Evolutionary conservation across 306 rosid genomes (phyloP).

Genomic region (Castanea mollissima): DNA sequence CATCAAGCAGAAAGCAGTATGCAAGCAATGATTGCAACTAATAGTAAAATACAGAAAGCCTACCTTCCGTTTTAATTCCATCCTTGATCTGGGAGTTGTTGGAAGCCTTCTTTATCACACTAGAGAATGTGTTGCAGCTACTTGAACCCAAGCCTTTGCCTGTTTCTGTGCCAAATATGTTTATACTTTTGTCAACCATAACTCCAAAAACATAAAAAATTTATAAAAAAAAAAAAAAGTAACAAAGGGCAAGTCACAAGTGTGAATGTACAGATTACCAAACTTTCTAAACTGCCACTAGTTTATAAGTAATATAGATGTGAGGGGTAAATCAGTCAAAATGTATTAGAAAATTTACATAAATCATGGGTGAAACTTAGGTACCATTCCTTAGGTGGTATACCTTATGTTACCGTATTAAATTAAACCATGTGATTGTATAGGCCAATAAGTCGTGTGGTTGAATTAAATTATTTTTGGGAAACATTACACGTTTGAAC

Average conservation of each 20-base stretch:
- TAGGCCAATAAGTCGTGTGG: too few species aligned
- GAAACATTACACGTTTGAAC: too few species aligned
- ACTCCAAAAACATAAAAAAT: not conserved
- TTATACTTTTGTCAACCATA: not conserved
- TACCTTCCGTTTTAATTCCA: conserved; percentile 64
- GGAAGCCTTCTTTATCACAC: conserved; percentile 54
- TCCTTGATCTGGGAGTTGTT: conserved; percentile 38
- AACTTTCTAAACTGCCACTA: not conserved
- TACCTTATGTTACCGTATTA: too few species aligned
- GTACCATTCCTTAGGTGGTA: too few species aligned
- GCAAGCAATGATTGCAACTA: not conserved
- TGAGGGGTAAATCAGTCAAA: too few species aligned
- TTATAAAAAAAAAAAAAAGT: not conserved
- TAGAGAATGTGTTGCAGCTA: conserved; percentile 44
- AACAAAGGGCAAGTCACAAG: not conserved
- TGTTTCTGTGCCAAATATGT: conserved; percentile 14
- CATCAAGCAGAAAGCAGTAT: not conserved
- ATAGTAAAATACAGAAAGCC: conserved; percentile 27
- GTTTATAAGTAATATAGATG: too few species aligned
- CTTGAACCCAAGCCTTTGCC: conserved; percentile 31
- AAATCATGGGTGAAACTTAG: too few species aligned
- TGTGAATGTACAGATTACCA: not conserved
- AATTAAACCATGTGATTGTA: too few species aligned
- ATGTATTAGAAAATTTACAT: too few species aligned
- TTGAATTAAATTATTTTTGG: too few species aligned